A percentile compares a stretch with the other conserved stretches of the same genome.
Evolutionary conservation across 2,329 filamentous ascomycete genomes (phyloP).

Genomic region (Capronia americana): DNA sequence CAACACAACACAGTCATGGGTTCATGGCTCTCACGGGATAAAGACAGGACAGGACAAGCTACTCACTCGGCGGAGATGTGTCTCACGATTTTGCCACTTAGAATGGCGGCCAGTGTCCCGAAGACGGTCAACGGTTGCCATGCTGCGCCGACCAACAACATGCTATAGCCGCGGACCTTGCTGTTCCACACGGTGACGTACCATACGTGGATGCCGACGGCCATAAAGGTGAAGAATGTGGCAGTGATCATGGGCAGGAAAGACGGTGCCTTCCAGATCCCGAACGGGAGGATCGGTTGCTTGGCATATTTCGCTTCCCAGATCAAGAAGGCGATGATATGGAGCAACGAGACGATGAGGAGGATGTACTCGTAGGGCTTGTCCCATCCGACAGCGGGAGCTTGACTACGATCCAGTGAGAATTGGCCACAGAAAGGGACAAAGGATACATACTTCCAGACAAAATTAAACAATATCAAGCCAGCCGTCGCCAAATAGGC

Average conservation of each 20-base stretch:
- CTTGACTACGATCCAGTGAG: slow-evolving; percentile 45
- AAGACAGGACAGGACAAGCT: neutral
- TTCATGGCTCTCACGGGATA: neutral
- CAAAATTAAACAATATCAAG: slow-evolving; percentile 59
- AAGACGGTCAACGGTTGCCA: slow-evolving; percentile 54
- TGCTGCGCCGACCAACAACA: slow-evolving; percentile 50
- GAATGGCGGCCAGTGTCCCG: slow-evolving; percentile 47
- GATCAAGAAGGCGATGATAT: slow-evolving; percentile 45
- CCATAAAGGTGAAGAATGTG: slow-evolving; percentile 57
- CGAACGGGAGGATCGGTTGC: slow-evolving; percentile 55
- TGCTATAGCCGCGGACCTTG: slow-evolving; percentile 50
- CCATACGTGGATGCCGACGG: slow-evolving; percentile 56
- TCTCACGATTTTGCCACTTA: slow-evolving; percentile 56
- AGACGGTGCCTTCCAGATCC: slow-evolving; percentile 54
- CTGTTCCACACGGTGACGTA: slow-evolving; percentile 56
- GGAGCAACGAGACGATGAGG: slow-evolving; percentile 47
- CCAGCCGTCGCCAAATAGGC: slow-evolving; percentile 48
- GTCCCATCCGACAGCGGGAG: slow-evolving; percentile 55
- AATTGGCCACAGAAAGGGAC: slow-evolving; percentile 1
- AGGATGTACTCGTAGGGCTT: slow-evolving; percentile 52
- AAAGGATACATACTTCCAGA: slow-evolving; percentile 52
- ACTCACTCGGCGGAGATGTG: slow-evolving; percentile 52
- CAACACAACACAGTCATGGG: neutral
- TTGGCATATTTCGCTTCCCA: slow-evolving; percentile 53
- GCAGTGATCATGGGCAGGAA: slow-evolving; percentile 54